phyloP scores from a whole-genome alignment of 306 rosid species.

The Begonia fuchsioides region DNA sequence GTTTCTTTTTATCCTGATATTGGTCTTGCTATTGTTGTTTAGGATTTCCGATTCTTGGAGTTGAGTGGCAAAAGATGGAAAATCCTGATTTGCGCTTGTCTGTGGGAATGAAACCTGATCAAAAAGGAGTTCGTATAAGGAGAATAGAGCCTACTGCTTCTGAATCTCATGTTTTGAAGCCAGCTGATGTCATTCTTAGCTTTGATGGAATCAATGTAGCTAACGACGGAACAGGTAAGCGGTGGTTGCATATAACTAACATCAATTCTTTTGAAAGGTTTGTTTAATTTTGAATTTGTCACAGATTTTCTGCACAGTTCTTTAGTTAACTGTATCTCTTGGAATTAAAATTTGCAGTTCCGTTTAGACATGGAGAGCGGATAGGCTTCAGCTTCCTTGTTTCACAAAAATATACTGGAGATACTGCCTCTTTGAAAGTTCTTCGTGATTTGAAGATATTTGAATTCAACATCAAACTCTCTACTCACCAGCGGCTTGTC shows the following conservation, averaged over 20 bases:
- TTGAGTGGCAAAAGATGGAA: conserved; percentile 99
- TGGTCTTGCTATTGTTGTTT: conserved; percentile 6
- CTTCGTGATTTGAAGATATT: conserved; percentile 43
- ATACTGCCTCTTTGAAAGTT: conserved; percentile 46
- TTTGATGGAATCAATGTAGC: conserved; percentile 87
- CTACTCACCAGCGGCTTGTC: conserved; percentile 60
- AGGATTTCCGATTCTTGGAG: conserved; percentile 93
- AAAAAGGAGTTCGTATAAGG: conserved; percentile 96
- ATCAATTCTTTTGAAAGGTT: too few relatives aligned
- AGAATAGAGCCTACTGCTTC: conserved; percentile 87
- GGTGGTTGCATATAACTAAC: neutral
- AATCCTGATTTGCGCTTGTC: conserved; percentile 81
- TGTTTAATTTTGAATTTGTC: neutral
- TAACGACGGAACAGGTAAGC: conserved; percentile 86
- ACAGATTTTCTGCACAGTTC: neutral
- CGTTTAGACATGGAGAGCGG: conserved; percentile 93
- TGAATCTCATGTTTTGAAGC: conserved; percentile 67
- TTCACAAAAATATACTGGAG: conserved; percentile 36
- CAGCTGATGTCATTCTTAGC: conserved; percentile 87
- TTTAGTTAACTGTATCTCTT: neutral
- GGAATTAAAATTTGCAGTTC: conserved; percentile 20
- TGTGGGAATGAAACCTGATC: conserved; percentile 70
- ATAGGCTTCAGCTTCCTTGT: conserved; percentile 76
- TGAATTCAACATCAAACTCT: conserved; percentile 44
- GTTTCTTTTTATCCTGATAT: neutral